phyloP scores from a whole-genome alignment of 2,329 filamentous ascomycete species.

The Didymella glomerata region DNA sequence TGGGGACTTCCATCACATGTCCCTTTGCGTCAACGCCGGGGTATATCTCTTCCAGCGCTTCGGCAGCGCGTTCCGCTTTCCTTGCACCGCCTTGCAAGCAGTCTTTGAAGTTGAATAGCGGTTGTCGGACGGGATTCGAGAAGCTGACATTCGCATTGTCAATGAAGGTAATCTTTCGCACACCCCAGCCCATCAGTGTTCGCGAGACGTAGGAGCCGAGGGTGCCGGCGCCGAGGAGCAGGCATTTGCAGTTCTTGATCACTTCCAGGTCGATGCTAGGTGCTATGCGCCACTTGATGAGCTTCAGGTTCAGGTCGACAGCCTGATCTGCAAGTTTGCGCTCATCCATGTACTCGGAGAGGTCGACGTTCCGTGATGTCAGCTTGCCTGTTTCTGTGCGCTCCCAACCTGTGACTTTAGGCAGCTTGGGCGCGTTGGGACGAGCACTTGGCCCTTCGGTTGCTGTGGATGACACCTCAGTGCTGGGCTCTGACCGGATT shows the following conservation, averaged over 20 bases:
- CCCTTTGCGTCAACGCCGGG: constrained; percentile 86
- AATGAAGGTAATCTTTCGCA: constrained; percentile 92
- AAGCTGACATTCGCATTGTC: constrained; percentile 94
- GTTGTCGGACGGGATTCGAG: constrained; percentile 95
- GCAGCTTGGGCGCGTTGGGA: constrained; percentile 64
- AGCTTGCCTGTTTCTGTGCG: constrained; percentile 81
- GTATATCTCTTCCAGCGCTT: constrained; percentile 84
- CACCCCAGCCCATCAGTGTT: constrained; percentile 93
- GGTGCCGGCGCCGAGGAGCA: constrained; percentile 90
- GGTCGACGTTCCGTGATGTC: constrained; percentile 77
- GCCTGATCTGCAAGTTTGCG: constrained; percentile 86
- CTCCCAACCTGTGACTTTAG: constrained; percentile 96
- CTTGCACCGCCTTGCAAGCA: constrained; percentile 83
- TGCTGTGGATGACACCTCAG: constrained; percentile 21
- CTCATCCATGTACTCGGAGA: constrained; percentile 95
- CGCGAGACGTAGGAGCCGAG: constrained; percentile 93
- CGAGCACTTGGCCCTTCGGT: constrained; percentile 25
- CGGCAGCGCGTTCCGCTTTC: constrained; percentile 83
- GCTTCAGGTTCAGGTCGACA: constrained; percentile 93
- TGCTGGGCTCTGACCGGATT: constrained; percentile 34
- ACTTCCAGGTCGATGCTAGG: constrained; percentile 85
- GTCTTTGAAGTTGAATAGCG: constrained; percentile 88
- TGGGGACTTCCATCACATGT: constrained; percentile 85
- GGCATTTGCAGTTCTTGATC: constrained; percentile 88
- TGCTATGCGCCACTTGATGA: constrained; percentile 98